Conservation (phyloP, 1,139 yeast species). For the Casaregolazyma lundiana region DNA sequence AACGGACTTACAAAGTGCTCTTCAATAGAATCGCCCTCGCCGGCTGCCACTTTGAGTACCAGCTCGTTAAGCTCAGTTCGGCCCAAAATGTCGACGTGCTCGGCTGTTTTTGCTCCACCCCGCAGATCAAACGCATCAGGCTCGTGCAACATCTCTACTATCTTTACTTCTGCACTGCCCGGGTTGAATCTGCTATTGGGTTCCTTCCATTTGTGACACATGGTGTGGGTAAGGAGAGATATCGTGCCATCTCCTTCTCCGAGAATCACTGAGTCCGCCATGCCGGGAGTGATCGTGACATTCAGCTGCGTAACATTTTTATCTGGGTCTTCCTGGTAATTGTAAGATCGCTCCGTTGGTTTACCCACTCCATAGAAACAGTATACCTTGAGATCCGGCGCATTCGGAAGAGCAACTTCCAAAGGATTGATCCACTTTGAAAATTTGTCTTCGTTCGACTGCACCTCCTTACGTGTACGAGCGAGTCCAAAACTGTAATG, state of each 20-base stretch:
- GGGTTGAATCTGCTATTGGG: slow-evolving; percentile 74
- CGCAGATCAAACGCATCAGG: slow-evolving; percentile 92
- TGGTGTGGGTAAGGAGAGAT: slow-evolving; percentile 73
- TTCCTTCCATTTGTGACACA: slow-evolving; percentile 83
- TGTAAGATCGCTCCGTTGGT: slow-evolving; percentile 90
- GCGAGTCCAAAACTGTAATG: slow-evolving; percentile 83
- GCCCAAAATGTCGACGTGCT: slow-evolving; percentile 94
- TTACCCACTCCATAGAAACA: slow-evolving; percentile 95
- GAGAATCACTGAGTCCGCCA: slow-evolving; percentile 62
- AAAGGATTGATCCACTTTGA: slow-evolving; percentile 89
- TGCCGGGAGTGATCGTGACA: slow-evolving; percentile 58
- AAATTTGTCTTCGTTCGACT: slow-evolving; percentile 59
- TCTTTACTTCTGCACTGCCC: slow-evolving; percentile 61
- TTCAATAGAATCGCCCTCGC: slow-evolving; percentile 62
- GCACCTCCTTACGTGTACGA: slow-evolving; percentile 51
- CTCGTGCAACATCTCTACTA: slow-evolving; percentile 88
- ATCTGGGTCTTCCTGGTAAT: slow-evolving; percentile 62
- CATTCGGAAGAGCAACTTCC: slow-evolving; percentile 85
- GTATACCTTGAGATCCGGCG: slow-evolving; percentile 84
- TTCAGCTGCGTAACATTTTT: slow-evolving; percentile 48
- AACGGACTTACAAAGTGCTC: slow-evolving; percentile 59
- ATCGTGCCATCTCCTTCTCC: slow-evolving; percentile 98
- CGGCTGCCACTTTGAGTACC: slow-evolving; percentile 75
- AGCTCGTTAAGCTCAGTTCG: slow-evolving; percentile 88
- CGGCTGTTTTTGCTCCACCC: slow-evolving; percentile 97